phyloP scores from a whole-genome alignment of 139 green algal species.

The Desmodesmus armatus region DNA sequence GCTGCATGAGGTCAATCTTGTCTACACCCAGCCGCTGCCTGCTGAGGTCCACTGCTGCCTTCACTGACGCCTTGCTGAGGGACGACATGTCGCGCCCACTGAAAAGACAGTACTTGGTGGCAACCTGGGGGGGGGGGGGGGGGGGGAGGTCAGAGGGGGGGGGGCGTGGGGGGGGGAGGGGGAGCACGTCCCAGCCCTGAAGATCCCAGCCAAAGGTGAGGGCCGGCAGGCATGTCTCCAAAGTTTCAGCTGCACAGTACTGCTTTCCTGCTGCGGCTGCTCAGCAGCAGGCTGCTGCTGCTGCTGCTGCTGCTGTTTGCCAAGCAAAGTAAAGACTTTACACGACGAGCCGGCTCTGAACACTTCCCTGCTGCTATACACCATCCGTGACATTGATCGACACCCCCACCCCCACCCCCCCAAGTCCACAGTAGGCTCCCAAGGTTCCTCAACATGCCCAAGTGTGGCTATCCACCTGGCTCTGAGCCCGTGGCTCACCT shows the following conservation, averaged over 20 bases:
- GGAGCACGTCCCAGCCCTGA: not conserved
- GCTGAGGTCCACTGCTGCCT: constrained; percentile 50
- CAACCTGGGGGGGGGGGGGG: too few relatives aligned
- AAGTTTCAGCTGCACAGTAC: not conserved
- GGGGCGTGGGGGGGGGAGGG: too few relatives aligned
- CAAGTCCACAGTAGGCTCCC: too few relatives aligned
- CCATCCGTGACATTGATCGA: too few relatives aligned
- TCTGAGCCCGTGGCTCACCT: constrained; percentile 53
- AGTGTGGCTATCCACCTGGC: too few relatives aligned
- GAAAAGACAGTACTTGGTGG: constrained; percentile 92
- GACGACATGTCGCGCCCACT: constrained; percentile 53
- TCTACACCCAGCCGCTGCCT: constrained; percentile 55
- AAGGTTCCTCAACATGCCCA: too few relatives aligned
- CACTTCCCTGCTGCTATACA: too few relatives aligned
- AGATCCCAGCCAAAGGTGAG: not conserved
- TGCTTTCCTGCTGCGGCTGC: not conserved
- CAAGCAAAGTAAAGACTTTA: too few relatives aligned
- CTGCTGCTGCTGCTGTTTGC: not conserved
- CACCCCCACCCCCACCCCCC: too few relatives aligned
- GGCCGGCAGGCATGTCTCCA: not conserved
- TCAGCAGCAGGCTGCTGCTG: not conserved
- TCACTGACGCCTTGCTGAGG: constrained; percentile 54
- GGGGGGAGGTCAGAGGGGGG: too few relatives aligned
- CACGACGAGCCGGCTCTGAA: too few relatives aligned
- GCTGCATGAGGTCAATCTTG: constrained; percentile 63